These are phyloP conservation scores for Xylaria acuta DNA, from an alignment of 495 filamentous ascomycete species.

Conservation along the genomic window DNA sequence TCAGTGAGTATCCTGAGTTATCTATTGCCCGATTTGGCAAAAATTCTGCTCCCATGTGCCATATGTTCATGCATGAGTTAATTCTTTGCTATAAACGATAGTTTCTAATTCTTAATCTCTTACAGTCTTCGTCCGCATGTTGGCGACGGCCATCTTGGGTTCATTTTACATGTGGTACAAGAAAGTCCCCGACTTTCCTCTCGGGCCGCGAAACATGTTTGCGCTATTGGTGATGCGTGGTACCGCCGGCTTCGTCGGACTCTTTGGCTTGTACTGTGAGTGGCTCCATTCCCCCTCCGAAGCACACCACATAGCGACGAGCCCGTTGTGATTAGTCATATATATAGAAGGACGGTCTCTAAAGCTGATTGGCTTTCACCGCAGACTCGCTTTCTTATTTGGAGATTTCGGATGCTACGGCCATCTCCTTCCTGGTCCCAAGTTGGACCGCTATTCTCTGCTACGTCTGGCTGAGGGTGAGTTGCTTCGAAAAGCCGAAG, in stretches of 20 bases:
- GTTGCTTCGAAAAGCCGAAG: conserved; percentile 29
- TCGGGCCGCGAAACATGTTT: conserved; percentile 69
- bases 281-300: conserved; percentile 5
- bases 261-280: conserved; percentile 76
- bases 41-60: neutral
- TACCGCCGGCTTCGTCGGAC: conserved; percentile 73
- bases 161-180: conserved; percentile 75
- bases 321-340: neutral
- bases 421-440: conserved; percentile 80
- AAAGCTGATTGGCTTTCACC: neutral
- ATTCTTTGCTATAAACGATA: neutral
- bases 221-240: conserved; percentile 68
- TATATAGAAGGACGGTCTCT: no score
- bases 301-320: neutral
- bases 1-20: neutral
- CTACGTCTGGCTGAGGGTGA: conserved; percentile 57
- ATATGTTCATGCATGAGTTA: neutral
- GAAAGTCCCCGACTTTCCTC: conserved; percentile 67
- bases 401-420: conserved; percentile 79
- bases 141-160: conserved; percentile 70
- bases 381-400: conserved; percentile 77
- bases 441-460: conserved; percentile 78
- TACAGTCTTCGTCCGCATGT: conserved; percentile 74
- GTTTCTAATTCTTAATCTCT: no score
- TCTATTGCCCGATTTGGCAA: neutral